These are phyloP conservation scores for Exophiala viscosa DNA, from an alignment of 2,329 filamentous ascomycete genomes.

Conservation along the genomic window DNA sequence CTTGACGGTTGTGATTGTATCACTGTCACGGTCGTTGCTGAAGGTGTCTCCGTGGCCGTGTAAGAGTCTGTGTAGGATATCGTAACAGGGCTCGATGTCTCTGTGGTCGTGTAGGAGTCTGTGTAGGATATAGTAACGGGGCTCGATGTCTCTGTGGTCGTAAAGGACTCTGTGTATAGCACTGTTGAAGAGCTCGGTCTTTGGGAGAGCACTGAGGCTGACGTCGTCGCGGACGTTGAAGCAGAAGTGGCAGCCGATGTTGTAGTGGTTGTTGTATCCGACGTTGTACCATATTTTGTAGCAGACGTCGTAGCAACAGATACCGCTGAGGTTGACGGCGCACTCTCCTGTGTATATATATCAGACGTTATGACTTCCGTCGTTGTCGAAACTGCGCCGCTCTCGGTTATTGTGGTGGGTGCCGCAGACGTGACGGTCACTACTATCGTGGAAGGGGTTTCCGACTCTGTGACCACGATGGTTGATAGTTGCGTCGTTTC, in stretches of 20 bases:
- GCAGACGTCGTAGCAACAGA: too few species aligned
- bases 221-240: neutral
- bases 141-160: neutral
- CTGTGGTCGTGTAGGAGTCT: neutral
- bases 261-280: slow-evolving; percentile 1
- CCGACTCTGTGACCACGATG: slow-evolving; percentile 22
- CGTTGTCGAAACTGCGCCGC: slow-evolving; percentile 8
- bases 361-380: slow-evolving; percentile 11
- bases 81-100: neutral
- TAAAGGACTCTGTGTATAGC: too few species aligned
- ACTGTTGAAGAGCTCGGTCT: too few species aligned
- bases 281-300: too few species aligned
- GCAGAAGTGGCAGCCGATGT: neutral
- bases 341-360: too few species aligned
- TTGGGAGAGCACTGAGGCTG: neutral
- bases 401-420: slow-evolving; percentile 19
- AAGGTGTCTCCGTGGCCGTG: neutral
- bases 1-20: slow-evolving; percentile 23
- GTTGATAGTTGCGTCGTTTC: slow-evolving; percentile 32
- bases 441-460: slow-evolving; percentile 27
- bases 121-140: neutral
- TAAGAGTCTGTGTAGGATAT: neutral
- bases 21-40: slow-evolving; percentile 21
- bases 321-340: too few species aligned
- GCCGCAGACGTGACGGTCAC: slow-evolving; percentile 21